Evolutionary conservation across 2,329 filamentous ascomycete species (phyloP).

Genomic region (Alternaria ventricosa): DNA sequence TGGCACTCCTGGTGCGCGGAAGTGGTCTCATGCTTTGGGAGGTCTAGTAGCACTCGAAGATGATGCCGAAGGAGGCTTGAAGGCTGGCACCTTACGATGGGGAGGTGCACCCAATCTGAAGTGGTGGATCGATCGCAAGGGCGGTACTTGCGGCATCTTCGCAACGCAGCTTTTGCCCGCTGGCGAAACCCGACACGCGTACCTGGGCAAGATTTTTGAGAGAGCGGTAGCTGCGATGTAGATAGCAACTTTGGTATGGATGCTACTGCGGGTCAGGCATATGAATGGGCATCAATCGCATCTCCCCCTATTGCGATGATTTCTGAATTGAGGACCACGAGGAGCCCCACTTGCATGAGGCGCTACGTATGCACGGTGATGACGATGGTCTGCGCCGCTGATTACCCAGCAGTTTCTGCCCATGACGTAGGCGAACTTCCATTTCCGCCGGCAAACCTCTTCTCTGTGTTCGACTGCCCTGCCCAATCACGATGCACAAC

Average conservation of each 20-base stretch:
- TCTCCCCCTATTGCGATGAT: background rate
- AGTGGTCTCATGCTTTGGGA: slow-evolving; percentile 24
- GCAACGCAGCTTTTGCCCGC: slow-evolving; percentile 33
- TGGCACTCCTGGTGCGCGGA: slow-evolving; percentile 11
- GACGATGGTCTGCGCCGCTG: background rate
- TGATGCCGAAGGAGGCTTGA: slow-evolving; percentile 13
- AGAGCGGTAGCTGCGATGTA: slow-evolving; percentile 18
- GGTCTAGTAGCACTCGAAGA: slow-evolving; percentile 22
- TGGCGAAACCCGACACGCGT: slow-evolving; percentile 27
- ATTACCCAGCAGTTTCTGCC: slow-evolving; percentile 8
- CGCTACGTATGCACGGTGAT: slow-evolving; percentile 7
- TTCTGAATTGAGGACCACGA: background rate
- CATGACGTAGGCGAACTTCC: slow-evolving; percentile 2
- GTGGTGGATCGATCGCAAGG: slow-evolving; percentile 39
- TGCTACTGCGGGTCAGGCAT: background rate
- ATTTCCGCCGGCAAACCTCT: background rate
- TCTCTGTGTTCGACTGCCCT: background rate
- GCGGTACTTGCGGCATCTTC: slow-evolving; percentile 32
- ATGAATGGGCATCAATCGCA: background rate
- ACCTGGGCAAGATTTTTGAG: slow-evolving; percentile 27
- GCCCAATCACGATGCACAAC: background rate
- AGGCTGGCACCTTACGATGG: slow-evolving; percentile 22
- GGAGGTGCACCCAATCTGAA: slow-evolving; percentile 30
- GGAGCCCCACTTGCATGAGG: background rate
- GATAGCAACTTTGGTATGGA: background rate